phyloP scores from a whole-genome alignment of 2,329 filamentous ascomycete species.

The Aspergillus felis region DNA sequence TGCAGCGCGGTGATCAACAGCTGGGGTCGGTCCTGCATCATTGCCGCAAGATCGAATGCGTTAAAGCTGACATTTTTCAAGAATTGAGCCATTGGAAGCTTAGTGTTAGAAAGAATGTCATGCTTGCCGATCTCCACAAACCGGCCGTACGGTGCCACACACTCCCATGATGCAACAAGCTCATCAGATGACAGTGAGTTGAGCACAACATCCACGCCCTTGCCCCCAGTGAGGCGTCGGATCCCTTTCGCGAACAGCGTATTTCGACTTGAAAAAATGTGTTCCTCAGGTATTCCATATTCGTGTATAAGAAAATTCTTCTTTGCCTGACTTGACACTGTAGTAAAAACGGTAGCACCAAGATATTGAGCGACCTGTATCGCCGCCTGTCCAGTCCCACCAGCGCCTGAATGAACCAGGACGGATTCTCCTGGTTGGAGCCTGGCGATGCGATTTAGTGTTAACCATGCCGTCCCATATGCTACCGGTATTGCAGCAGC shows the following conservation, averaged over 20 bases:
- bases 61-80: conserved; percentile 1
- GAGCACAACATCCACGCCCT: conserved; percentile 18
- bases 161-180: conserved; percentile 13
- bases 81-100: conserved; percentile 4
- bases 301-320: conserved; percentile 11
- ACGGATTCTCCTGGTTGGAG: conserved; percentile 17
- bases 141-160: conserved; percentile 32
- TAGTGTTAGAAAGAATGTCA: conserved; percentile 28
- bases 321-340: conserved; percentile 7
- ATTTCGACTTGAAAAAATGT: conserved; percentile 12
- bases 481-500: conserved; percentile 4
- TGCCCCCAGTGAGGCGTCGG: background rate
- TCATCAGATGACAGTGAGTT: conserved; percentile 16
- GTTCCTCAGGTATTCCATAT: conserved; percentile 13
- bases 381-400: conserved; percentile 26
- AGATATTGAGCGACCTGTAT: conserved; percentile 21
- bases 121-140: conserved; percentile 48
- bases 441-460: conserved; percentile 9
- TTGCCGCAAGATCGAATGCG: conserved; percentile 2
- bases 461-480: conserved; percentile 3
- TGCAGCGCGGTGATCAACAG: background rate
- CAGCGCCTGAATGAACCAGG: conserved; percentile 25
- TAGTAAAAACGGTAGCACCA: conserved; percentile 15
- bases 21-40: background rate
- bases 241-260: conserved; percentile 6